Evolutionary conservation across 768 basidiomycete genomes (phyloP).

Genomic region (Lactarius psammicola): DNA sequence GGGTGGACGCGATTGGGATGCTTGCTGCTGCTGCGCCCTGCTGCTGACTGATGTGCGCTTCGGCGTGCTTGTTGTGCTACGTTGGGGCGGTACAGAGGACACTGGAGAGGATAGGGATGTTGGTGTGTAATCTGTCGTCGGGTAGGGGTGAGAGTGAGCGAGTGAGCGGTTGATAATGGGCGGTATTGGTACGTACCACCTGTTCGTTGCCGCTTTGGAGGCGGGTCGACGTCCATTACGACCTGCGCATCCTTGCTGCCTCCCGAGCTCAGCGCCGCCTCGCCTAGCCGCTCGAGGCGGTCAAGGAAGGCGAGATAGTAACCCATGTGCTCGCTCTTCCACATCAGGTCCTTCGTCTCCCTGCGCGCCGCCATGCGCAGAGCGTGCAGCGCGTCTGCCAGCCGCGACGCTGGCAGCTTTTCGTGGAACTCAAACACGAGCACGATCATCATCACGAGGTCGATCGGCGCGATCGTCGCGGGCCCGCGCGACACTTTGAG

Average conservation of each 20-base stretch:
- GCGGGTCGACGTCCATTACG: constrained; percentile 16
- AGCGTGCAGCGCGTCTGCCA: constrained; percentile 14
- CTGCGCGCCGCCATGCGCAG: constrained; percentile 23
- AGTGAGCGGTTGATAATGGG: background rate
- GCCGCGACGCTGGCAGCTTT: constrained; percentile 8
- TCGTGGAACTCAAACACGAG: constrained; percentile 24
- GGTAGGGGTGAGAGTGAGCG: background rate
- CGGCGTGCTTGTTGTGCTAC: background rate
- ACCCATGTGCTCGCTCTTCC: constrained; percentile 22
- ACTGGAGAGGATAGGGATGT: background rate
- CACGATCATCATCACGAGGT: constrained; percentile 25
- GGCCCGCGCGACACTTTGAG: constrained; percentile 25
- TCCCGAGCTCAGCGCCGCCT: constrained; percentile 3
- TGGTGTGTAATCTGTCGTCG: background rate
- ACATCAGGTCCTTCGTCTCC: constrained; percentile 25
- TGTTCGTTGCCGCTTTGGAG: constrained; percentile 17
- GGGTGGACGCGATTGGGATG: background rate
- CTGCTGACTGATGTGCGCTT: background rate
- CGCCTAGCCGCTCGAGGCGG: constrained; percentile 12
- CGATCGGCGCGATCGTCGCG: constrained; percentile 27
- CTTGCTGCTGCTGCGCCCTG: background rate
- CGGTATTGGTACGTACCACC: background rate
- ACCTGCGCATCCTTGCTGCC: background rate
- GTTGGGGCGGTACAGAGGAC: background rate
- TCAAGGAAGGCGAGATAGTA: constrained; percentile 17